Base-by-base conservation (phyloP, 371 early-diverging fungal species). In the Mortierella sp. region DNA sequence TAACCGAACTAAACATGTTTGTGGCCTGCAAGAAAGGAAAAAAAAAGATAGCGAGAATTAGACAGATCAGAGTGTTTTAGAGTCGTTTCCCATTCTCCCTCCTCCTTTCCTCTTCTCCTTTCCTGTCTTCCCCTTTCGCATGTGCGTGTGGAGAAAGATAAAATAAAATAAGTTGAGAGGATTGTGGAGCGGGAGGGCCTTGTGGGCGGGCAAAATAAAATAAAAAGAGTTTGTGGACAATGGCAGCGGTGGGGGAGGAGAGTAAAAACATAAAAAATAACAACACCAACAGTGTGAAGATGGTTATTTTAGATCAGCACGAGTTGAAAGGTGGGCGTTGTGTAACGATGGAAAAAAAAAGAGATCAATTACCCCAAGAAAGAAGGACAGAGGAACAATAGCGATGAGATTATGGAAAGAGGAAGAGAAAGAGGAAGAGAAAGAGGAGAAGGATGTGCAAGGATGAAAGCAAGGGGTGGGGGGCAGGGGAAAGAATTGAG, bases 121-220 rank as follows among this genome's bases (percentile, higher is more conserved):
- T 38, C 42, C 42, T 38, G 1, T 5, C 14, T 50, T 16, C 34
- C 55, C n/a, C 55, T 63, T 7, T 63, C 38, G 68, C 68, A 68
- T 68, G 68, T 68, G 68, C 68, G 21, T 68, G 68, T 68, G 68
- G 68, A 68, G 68, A 68, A 68, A 34, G 19, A 3, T 14, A 0
- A 50, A 50, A 38, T 1, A 1, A 50, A 50, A n/a, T n/a, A 55
- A 55, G n/a, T 55, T 55, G 55, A 2, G 68, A 38, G 5, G 68
- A 68, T 65, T 68, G 68, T 68, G 68, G 68, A 68, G 68, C 24
- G 24, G 44, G 55, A 7, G 7, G 55, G 55, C 10, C 42, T 31
- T 38, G 5, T 38, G 42, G 63, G 6, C 8, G 34, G 21, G 21
- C 31, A 63, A 63, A 63, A 28, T 3, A 57, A 57, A 60, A 5